A percentile compares a stretch with the other conserved stretches of the same genome.
Evolutionary conservation across 116 monocot species (phyloP).

Genomic region (Thalassia testudinum): DNA sequence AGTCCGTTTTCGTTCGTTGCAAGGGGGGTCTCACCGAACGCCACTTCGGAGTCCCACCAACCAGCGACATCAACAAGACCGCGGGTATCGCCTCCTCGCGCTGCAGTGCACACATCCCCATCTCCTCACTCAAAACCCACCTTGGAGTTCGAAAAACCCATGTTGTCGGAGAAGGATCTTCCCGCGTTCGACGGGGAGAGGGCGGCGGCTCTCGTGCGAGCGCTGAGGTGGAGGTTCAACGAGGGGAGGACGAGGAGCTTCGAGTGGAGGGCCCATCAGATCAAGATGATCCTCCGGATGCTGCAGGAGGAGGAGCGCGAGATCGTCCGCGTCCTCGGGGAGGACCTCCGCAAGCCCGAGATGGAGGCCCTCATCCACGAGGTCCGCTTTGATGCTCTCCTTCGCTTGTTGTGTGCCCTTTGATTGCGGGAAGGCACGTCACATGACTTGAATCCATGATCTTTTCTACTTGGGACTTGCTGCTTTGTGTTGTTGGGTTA

Average conservation of each 20-base stretch:
- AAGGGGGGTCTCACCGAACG: too few species aligned
- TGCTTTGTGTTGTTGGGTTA: slow-evolving; percentile 8
- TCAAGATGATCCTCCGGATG: slow-evolving; percentile 13
- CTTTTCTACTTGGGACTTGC: not conserved
- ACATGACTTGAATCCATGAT: not conserved
- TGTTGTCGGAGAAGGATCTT: too few species aligned
- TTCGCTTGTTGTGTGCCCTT: not conserved
- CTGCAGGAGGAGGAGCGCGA: slow-evolving; percentile 25
- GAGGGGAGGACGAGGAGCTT: slow-evolving; percentile 21
- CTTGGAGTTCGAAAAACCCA: too few species aligned
- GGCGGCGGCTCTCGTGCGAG: slow-evolving; percentile 17
- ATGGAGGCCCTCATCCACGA: slow-evolving; percentile 24
- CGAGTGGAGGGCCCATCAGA: slow-evolving; percentile 30
- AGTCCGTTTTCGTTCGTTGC: too few species aligned
- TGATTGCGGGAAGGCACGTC: not conserved
- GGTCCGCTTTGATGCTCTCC: slow-evolving; percentile 3
- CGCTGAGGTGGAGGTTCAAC: slow-evolving; percentile 13
- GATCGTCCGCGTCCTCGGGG: slow-evolving; percentile 13
- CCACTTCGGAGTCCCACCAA: too few species aligned
- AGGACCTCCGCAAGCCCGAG: slow-evolving; percentile 25
- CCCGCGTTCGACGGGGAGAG: slow-evolving; percentile 6
- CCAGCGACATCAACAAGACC: too few species aligned
- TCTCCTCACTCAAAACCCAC: too few species aligned
- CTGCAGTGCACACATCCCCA: too few species aligned
- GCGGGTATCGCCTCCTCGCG: too few species aligned